These are phyloP conservation scores for Populus alba DNA, from an alignment of 345 rosid genomes.

Conservation along the genomic window DNA sequence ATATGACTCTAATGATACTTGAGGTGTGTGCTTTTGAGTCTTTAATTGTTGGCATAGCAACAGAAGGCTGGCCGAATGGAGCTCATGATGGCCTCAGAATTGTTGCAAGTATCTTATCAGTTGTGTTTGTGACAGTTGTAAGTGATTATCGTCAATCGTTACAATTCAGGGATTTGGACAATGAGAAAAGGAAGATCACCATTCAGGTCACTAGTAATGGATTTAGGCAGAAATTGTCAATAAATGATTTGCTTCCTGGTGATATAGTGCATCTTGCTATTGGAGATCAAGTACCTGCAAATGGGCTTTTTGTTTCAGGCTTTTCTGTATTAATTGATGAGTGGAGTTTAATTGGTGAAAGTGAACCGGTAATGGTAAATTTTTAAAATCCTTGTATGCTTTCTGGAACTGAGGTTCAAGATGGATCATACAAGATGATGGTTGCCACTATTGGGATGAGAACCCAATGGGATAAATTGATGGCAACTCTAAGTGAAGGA, in stretches of 20 bases:
- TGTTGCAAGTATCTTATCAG: slow-evolving; percentile 79
- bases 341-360: slow-evolving; percentile 89
- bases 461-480: slow-evolving; percentile 93
- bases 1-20: slow-evolving; percentile 90
- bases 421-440: slow-evolving; percentile 91
- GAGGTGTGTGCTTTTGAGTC: slow-evolving; percentile 85
- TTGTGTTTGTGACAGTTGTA: slow-evolving; percentile 79
- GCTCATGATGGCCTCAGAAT: slow-evolving; percentile 94
- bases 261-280: slow-evolving; percentile 85
- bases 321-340: slow-evolving; percentile 82
- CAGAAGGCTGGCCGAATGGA: slow-evolving; percentile 96
- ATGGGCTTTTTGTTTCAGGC: slow-evolving; percentile 83
- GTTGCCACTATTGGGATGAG: slow-evolving; percentile 93
- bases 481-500: slow-evolving; percentile 94
- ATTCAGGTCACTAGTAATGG: slow-evolving; percentile 81
- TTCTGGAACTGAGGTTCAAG: slow-evolving; percentile 89
- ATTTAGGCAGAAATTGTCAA: slow-evolving; percentile 79
- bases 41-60: slow-evolving; percentile 79
- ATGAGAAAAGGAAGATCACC: slow-evolving; percentile 81
- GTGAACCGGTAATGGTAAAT: slow-evolving; percentile 73
- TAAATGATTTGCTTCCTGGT: slow-evolving; percentile 81
- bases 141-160: slow-evolving; percentile 91
- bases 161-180: slow-evolving; percentile 85
- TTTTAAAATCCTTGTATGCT: slow-evolving; percentile 71
- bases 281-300: slow-evolving; percentile 96